Conservation (phyloP, 2,329 filamentous ascomycete genomes). For the Trichoderma sp. region DNA sequence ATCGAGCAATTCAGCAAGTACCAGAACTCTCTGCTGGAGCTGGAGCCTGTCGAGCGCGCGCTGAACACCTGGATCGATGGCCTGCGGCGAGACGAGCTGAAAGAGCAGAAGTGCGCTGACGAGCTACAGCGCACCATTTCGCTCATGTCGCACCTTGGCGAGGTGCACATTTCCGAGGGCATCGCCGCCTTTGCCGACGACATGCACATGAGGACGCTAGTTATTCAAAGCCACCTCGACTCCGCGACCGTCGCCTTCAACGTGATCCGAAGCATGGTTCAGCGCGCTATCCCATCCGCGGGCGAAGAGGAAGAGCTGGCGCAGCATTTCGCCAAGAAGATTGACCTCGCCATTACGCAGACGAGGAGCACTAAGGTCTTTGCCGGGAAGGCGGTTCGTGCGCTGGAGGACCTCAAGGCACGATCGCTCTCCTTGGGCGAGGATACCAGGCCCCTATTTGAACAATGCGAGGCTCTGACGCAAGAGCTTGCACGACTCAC, state of each 20-base stretch:
- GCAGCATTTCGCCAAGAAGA: conserved; percentile 68
- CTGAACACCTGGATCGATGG: conserved; percentile 87
- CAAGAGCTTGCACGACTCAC: conserved; percentile 67
- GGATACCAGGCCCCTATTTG: conserved; percentile 69
- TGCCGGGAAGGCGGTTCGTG: conserved; percentile 73
- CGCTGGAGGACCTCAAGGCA: conserved; percentile 74
- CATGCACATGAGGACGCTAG: conserved; percentile 72
- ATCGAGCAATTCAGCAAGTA: conserved; percentile 77
- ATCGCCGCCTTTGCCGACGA: conserved; percentile 77
- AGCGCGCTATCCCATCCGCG: conserved; percentile 59
- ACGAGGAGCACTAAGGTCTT: conserved; percentile 83
- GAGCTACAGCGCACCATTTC: conserved; percentile 84
- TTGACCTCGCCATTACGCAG: conserved; percentile 72
- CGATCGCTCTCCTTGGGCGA: conserved; percentile 73
- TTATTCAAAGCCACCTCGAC: conserved; percentile 82
- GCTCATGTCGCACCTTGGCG: conserved; percentile 81
- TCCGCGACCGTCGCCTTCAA: conserved; percentile 70
- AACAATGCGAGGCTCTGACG: conserved; percentile 66
- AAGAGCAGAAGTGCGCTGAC: conserved; percentile 77
- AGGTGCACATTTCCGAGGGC: conserved; percentile 72
- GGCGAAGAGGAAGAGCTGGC: conserved; percentile 64
- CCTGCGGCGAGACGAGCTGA: conserved; percentile 79
- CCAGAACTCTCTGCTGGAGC: conserved; percentile 78
- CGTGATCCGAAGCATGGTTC: conserved; percentile 66
- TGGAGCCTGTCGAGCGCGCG: conserved; percentile 88